phyloP scores from a whole-genome alignment of 495 filamentous ascomycete species.

The Neurospora sp. region DNA sequence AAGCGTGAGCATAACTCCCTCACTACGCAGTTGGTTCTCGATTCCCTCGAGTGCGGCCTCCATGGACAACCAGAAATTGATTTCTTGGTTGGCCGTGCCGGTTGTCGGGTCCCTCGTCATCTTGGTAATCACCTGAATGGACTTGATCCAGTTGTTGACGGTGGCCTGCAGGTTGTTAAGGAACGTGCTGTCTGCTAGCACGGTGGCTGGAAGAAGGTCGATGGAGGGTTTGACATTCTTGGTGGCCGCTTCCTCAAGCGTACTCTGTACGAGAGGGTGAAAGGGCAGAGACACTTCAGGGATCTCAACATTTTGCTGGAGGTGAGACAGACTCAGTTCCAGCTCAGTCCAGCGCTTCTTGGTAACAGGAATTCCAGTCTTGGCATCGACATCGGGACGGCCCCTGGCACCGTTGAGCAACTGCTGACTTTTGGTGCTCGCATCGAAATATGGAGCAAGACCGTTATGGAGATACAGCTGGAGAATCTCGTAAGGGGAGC shows the following conservation, averaged over 20 bases:
- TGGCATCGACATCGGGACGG: conserved; percentile 72
- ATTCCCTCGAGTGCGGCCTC: conserved; percentile 84
- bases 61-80: conserved; percentile 97
- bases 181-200: conserved; percentile 77
- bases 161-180: conserved; percentile 88
- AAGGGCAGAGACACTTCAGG: conserved; percentile 77
- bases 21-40: conserved; percentile 74
- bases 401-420: conserved; percentile 51
- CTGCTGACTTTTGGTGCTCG: conserved; percentile 78
- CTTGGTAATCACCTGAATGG: conserved; percentile 94
- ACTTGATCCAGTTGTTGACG: conserved; percentile 96
- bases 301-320: conserved; percentile 97
- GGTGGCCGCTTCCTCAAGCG: conserved; percentile 62
- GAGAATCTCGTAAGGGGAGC: conserved; percentile 83
- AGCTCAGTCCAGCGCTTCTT: conserved; percentile 94
- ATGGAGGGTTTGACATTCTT: conserved; percentile 56
- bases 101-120: conserved; percentile 80
- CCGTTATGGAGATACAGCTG: conserved; percentile 81
- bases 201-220: conserved; percentile 60
- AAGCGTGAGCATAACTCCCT: conserved; percentile 84
- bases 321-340: conserved; percentile 75
- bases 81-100: conserved; percentile 88
- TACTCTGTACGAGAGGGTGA: conserved; percentile 76
- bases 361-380: conserved; percentile 90
- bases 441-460: conserved; percentile 91